Evolutionary conservation across 2,329 filamentous ascomycete genomes (phyloP), one percentile per base, ranked within the genome.

Genomic region (Colletotrichum tabaci): DNA sequence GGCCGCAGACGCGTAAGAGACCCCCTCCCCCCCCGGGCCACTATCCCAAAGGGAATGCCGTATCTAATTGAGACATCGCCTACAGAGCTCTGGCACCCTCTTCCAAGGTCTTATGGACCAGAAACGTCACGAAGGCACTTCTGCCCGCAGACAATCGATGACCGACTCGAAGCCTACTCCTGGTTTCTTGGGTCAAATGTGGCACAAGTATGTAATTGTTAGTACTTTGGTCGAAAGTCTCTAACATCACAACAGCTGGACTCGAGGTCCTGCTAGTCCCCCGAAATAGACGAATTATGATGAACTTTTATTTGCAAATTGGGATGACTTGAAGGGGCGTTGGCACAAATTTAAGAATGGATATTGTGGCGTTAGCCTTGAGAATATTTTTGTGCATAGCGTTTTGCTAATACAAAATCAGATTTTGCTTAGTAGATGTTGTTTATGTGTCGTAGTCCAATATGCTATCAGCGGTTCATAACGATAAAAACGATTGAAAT

Each of bases 171-270:
- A 84, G 70, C 82, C 82, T 16, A 79, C 82, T 61, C 77, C 83
- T 1, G 88, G 88, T 50, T 80, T 90, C 73, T 80, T 90, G 62
- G 86, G 86, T 65, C 82, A 85, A 73, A 84, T 89, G 81, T 90
- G 89, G 86, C 84, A 89, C 75, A 89, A 85, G 88, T 90, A 79
- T 64, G 86, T 77, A 15, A 4, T 7, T 6, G 1, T 3, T 9
- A 30, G 1, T 1, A 15, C 1, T 3, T 18, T 1, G 0, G 1
- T 0, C 3, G 13, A 0, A 13, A 3, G 1, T 16, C 3, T 4
- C 40, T 74, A 23, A 74, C n/a, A 18, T 38, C 1, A 10, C n/a
- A 26, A 3, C 13, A 82, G 82, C 67, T 81, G 79, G 71, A 79
- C 82, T 52, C 79, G 80, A 26, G 80, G 78, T 30, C 75, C 79